Base-by-base conservation (phyloP, 768 basidiomycete species). In the Xerocomellus chrysenteron region DNA sequence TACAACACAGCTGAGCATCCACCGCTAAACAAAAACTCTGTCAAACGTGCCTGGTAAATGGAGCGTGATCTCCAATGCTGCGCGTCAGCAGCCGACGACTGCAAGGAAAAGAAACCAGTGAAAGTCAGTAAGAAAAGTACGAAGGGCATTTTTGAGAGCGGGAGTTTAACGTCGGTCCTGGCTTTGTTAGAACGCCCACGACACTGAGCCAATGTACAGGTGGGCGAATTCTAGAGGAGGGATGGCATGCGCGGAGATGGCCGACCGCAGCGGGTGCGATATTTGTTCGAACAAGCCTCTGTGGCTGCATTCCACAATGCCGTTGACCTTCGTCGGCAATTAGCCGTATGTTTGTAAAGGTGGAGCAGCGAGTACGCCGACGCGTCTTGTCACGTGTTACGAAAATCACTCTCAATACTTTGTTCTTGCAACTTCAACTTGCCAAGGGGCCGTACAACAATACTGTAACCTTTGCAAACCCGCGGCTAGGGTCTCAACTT, bases 21-120 rank as follows among this genome's bases (percentile, higher is more conserved):
- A 14, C 19, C 2, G 2, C 14, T 41, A 16, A 48, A 4, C 10
- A 8, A 35, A 16, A 12, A 33, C 1, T 19, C 21, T 12, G 19
- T 43, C 16, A 5, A 33, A 63, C 64, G 37, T 54, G 71, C 80
- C 74, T 84, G 82, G 65, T 84, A 84, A 59, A 85, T 82, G 14
- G 82, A 75, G 19, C 80, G 73, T 48, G 74, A 73, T 50, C 78
- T 78, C 84, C 81, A 82, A 19, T 76, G 68, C n/a, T 76, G 74
- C 8, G 77, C 75, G 48, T 75, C 74, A 3, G 78, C 78, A 10
- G 78, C 75, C 33, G 39, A 52, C 8, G 65, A 59, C 43, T 43
- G 54, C 45, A 52, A 45, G 21, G 40, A 37, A 21, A 60, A 55
- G 30, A 59, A 53, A 16, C 49, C 4, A 33, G 16, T 5, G n/a